These are phyloP conservation scores for Geotrichum candidum DNA, from an alignment of 1,139 yeast species.

Conservation along the genomic window DNA sequence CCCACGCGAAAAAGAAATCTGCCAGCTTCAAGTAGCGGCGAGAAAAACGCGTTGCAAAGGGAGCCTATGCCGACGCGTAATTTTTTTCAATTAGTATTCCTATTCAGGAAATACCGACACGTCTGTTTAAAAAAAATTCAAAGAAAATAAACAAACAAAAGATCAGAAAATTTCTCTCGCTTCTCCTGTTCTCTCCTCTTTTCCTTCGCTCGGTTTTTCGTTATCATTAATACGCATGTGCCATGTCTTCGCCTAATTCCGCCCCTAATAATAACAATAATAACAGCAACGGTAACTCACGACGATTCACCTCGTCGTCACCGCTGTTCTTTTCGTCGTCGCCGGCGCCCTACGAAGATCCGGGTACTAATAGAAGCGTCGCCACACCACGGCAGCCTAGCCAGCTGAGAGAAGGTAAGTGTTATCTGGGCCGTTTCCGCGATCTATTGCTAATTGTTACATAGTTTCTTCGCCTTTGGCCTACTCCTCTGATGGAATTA, in stretches of 20 bases:
- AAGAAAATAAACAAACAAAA: not conserved
- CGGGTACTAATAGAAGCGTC: slow-evolving; percentile 4
- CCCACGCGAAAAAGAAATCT: not conserved
- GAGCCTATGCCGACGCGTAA: slow-evolving; percentile 1
- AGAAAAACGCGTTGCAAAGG: not conserved
- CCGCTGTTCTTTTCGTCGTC: slow-evolving; percentile 60
- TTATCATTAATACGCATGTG: not conserved
- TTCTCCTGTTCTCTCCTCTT: not conserved
- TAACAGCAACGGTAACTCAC: not conserved
- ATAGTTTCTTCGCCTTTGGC: slow-evolving; percentile 12
- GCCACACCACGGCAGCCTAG: slow-evolving; percentile 34
- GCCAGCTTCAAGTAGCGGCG: not conserved
- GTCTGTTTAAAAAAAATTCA: not conserved
- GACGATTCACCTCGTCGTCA: slow-evolving; percentile 42
- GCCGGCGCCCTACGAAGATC: slow-evolving; percentile 26
- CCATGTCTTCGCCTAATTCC: slow-evolving; percentile 2
- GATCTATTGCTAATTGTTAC: not conserved
- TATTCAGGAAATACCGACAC: not conserved
- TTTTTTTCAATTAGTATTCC: slow-evolving; percentile 7
- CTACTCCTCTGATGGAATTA: slow-evolving; percentile 8
- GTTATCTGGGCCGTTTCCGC: no score
- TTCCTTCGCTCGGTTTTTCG: not conserved
- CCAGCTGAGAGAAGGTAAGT: slow-evolving; percentile 11
- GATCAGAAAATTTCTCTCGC: not conserved
- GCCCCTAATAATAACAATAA: not conserved